phyloP scores from a whole-genome alignment of 2,329 filamentous ascomycete genomes.

The Paramyrothecium sp. region DNA sequence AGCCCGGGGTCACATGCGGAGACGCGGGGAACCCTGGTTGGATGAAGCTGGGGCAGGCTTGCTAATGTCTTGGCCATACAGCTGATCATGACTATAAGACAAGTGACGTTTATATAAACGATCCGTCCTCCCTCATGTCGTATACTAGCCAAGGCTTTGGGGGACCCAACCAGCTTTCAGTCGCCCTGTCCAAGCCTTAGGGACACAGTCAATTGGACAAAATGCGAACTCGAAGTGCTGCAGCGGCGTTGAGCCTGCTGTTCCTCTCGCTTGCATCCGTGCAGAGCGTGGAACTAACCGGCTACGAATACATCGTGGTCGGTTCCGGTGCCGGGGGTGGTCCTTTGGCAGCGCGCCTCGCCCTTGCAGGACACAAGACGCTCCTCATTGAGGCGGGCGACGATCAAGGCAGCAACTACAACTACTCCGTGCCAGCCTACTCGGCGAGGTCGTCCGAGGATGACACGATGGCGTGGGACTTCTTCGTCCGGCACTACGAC shows the following conservation, averaged over 20 bases:
- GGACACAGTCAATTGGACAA: no score
- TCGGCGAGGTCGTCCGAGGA: slow-evolving; percentile 50
- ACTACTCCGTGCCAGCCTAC: slow-evolving; percentile 51
- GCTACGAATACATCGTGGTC: slow-evolving; percentile 62
- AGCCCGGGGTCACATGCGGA: no score
- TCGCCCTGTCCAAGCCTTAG: no score
- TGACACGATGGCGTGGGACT: slow-evolving; percentile 54
- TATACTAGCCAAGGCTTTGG: no score
- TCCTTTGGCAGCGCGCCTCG: slow-evolving; percentile 56
- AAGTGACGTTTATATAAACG: no score
- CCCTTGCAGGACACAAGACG: slow-evolving; percentile 57
- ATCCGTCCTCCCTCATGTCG: no score
- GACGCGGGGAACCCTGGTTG: no score
- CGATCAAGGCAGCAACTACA: slow-evolving; percentile 46
- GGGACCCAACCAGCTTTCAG: no score
- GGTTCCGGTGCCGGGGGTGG: slow-evolving; percentile 60
- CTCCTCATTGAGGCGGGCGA: slow-evolving; percentile 62
- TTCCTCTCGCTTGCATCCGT: background rate
- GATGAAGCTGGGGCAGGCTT: no score
- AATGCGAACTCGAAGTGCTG: no score
- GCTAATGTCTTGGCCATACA: no score
- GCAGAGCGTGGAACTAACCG: slow-evolving; percentile 11
- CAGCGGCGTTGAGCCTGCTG: background rate
- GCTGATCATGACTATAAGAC: no score
- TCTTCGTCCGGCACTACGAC: slow-evolving; percentile 57